Base-by-base conservation (phyloP, 106 monocot species). In the Vanilla planifolia region DNA sequence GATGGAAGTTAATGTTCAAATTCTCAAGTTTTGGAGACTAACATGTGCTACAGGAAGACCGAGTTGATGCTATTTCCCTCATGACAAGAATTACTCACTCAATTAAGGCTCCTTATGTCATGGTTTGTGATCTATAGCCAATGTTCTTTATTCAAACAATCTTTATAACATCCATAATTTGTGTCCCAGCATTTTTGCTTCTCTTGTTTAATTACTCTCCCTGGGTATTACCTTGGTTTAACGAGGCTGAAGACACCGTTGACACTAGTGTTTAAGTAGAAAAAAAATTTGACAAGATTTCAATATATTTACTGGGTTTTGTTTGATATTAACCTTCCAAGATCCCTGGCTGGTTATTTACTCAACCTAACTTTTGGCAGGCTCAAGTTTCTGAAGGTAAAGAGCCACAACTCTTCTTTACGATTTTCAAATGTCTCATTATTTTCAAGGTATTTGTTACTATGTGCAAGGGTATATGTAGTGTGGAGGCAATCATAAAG, bases 371-470 rank as follows among this genome's bases (percentile, higher is more conserved):
- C 16, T 57, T 5, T 40, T 72, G n/a, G 41, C 64, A 84, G 83
- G 79, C 83, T 21, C 70, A 74, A 64, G 35, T 84, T 14, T 64
- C 43, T 59, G 83, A 84, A 56, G 67, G 79, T 45, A 71, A 65
- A 67, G 83, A 84, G 39, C 79, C 83, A 28, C 32, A 40, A 43
- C 69, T 71, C n/a, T 68, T 84, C 63, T 77, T 79, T 53, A 34
- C 66, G 34, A 61, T 84, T 40, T 84, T 74, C 43, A 52, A 62
- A 44, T 59, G 48, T 52, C 28, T 75, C 33, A 52, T 84, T 15
- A 58, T 75, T 64, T 63, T 68, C 22, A 84, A 79, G 71, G 83
- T 84, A 25, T 22, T 28, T 37, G 30, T 32, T 28, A 0, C n/a
- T 17, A 17, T 53, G 6, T 29, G 25, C 10, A 50, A 62, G 13